Conservation (phyloP, 441 rosid species). For the Francoa sonchifolia region DNA sequence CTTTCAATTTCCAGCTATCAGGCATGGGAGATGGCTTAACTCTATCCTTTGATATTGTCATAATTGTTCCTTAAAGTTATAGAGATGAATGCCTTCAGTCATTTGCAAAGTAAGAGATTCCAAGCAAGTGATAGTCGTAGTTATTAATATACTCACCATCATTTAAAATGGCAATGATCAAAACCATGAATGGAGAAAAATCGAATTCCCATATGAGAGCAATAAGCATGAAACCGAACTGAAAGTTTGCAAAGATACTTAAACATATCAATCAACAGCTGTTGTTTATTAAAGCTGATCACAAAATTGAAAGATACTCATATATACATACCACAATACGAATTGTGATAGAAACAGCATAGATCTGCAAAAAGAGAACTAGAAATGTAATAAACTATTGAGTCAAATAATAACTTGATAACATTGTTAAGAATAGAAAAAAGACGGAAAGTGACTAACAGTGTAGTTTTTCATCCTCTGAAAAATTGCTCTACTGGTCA, state of each 20-base stretch:
- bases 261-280: neutral
- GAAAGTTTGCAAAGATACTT: slow-evolving; percentile 15
- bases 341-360: slow-evolving; percentile 87
- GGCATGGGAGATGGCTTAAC: slow-evolving; percentile 90
- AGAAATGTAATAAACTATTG: neutral
- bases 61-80: slow-evolving; percentile 67
- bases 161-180: slow-evolving; percentile 81
- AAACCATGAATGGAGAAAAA: slow-evolving; percentile 97
- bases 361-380: slow-evolving; percentile 40
- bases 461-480: slow-evolving; percentile 95
- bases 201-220: slow-evolving; percentile 94
- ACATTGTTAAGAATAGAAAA: neutral
- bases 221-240: slow-evolving; percentile 86
- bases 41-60: slow-evolving; percentile 86
- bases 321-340: slow-evolving; percentile 76
- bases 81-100: too few relatives aligned
- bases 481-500: too few relatives aligned
- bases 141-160: slow-evolving; percentile 78
- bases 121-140: too few relatives aligned
- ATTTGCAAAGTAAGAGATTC: too few relatives aligned
- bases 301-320: neutral
- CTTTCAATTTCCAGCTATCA: slow-evolving; percentile 89
- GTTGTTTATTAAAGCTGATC: neutral
- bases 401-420: neutral
- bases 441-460: slow-evolving; percentile 24